A percentile compares a stretch with the other conserved stretches of the same genome.
Evolutionary conservation across 805 yeast genomes (phyloP).

Genomic region (Nakazawaea sp.): DNA sequence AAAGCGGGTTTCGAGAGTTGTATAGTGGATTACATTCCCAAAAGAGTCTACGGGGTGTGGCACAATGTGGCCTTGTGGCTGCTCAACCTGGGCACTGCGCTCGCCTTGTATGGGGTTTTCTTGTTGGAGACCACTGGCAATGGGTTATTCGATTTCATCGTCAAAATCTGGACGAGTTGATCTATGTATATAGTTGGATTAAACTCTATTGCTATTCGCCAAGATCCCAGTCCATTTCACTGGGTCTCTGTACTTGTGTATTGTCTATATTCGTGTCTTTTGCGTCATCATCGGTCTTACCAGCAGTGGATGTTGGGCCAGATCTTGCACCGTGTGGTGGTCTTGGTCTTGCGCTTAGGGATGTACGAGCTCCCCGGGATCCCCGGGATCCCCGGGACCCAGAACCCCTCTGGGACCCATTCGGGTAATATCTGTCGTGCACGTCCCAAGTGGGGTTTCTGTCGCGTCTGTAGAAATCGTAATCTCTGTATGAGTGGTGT

Average conservation of each 20-base stretch:
- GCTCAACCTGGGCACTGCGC: slow-evolving; percentile 54
- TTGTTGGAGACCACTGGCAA: slow-evolving; percentile 63
- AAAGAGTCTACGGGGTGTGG: slow-evolving; percentile 62
- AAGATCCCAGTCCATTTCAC: slow-evolving; percentile 6
- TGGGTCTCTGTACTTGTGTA: slow-evolving; percentile 4
- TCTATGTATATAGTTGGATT: slow-evolving; percentile 16
- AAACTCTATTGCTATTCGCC: slow-evolving; percentile 9
- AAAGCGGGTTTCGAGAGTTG: slow-evolving; percentile 71
- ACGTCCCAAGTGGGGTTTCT: too few species aligned
- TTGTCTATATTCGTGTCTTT: not conserved
- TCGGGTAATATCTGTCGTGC: too few species aligned
- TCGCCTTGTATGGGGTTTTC: slow-evolving; percentile 68
- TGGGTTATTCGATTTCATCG: slow-evolving; percentile 66
- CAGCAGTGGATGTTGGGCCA: too few species aligned
- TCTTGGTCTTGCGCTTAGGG: too few species aligned
- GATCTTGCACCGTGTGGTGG: too few species aligned
- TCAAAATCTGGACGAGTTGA: slow-evolving; percentile 54
- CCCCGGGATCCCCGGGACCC: too few species aligned
- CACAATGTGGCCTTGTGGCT: slow-evolving; percentile 55
- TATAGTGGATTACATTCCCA: slow-evolving; percentile 73
- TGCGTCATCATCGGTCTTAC: too few species aligned
- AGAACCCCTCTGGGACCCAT: too few species aligned
- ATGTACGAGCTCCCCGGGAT: too few species aligned
- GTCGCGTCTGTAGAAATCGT: too few species aligned
- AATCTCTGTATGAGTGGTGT: too few species aligned